Evolutionary conservation across 2,329 filamentous ascomycete genomes (phyloP), one percentile per base, ranked within the genome.

Genomic region (Clonostachys sp.): DNA sequence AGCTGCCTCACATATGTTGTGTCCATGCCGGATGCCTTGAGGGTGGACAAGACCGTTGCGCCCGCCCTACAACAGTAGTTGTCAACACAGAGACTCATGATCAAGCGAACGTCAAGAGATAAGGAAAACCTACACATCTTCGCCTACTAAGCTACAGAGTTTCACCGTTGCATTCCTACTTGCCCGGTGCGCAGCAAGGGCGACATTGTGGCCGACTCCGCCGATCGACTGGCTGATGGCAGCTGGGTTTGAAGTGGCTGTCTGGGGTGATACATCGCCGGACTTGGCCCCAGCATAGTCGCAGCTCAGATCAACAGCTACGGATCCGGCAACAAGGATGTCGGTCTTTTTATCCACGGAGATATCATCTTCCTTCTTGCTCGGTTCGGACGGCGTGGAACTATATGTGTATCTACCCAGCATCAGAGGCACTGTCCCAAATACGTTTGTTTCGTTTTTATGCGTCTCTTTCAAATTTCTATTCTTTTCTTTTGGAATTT

Each of bases 161-260:
- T 81, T 77, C 8, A 94, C 87, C 13, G 75, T 80, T 39, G 67
- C 67, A 16, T 68, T 60, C 8, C 80, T 82, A 50, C 87, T 78
- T 13, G 75, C 75, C 34, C 84, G 78, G 55, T 91, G 87, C 1
- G 89, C 85, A 41, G 92, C 91, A 43, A 90, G 78, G 14, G 94
- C 90, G 41, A 97, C 89, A 59, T 97, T 97, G 59, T 91, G 86
- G 7, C 89, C 94, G 8, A 97, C 94, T 7, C 94, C 94, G 12
- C 94, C 94, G 8, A 96, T 79, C 1, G 87, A 89, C 60, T 95
- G 90, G 35, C 72, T 82, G 53, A 96, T 95, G 13, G 74, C 72
- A 8, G 91, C 83, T 44, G 89, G 89, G 59, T 97, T 97, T 1
- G 92, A 97, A 1, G 91, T 96, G 50, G 91, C 80, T 36, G 84